These are phyloP conservation scores for Neospora caninum DNA, from an alignment of 169 alveolate genomes.

Conservation along the genomic window DNA sequence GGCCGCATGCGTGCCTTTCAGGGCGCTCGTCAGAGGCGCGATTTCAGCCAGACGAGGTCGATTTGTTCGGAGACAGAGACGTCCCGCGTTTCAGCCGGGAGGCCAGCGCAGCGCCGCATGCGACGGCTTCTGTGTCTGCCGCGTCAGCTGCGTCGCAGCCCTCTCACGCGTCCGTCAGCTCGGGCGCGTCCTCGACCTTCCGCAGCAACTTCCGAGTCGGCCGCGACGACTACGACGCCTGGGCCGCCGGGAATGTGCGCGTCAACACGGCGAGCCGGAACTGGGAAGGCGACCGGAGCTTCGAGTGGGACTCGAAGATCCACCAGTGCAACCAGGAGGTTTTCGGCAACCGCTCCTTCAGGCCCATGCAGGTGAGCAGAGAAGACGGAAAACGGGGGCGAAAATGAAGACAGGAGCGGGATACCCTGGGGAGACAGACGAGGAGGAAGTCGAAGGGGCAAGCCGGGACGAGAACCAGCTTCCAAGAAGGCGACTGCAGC, in stretches of 20 bases:
- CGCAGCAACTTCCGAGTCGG: neutral
- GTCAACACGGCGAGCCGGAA: neutral
- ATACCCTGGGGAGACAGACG: too few species aligned
- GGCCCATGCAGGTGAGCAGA: conserved; percentile 58
- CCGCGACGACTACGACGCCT: conserved; percentile 52
- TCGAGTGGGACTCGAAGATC: conserved; percentile 19
- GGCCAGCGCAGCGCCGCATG: neutral
- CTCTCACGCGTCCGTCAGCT: neutral
- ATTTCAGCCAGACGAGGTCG: neutral
- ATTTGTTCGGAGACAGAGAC: neutral
- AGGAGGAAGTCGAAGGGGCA: neutral
- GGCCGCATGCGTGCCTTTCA: neutral
- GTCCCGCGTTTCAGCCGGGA: neutral
- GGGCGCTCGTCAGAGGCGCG: neutral
- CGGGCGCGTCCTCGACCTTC: neutral
- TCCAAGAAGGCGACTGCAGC: too few species aligned
- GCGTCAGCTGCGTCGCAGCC: neutral
- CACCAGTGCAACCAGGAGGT: conserved; percentile 9
- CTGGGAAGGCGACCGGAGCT: conserved; percentile 14
- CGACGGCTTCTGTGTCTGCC: neutral
- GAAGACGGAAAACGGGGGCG: neutral
- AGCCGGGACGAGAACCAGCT: too few species aligned
- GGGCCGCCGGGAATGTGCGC: conserved; percentile 9
- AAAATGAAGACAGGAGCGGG: neutral
- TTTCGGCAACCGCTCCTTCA: conserved; percentile 51